These are phyloP conservation scores for Penicillium robsamsonii DNA, from an alignment of 495 filamentous ascomycete genomes.

Conservation along the genomic window DNA sequence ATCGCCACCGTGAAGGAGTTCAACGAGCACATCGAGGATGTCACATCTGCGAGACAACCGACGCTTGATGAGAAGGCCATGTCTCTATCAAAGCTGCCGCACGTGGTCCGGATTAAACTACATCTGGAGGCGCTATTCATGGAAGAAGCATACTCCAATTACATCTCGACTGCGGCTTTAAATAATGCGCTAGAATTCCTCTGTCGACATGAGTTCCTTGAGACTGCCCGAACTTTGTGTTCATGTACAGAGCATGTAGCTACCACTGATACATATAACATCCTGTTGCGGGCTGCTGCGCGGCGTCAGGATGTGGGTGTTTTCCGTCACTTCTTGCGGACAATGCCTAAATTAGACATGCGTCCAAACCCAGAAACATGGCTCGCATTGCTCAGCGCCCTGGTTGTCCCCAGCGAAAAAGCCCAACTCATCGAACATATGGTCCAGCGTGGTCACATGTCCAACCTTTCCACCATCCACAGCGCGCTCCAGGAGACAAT, in stretches of 20 bases:
- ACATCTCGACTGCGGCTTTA: conserved; percentile 41
- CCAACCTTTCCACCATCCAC: conserved; percentile 21
- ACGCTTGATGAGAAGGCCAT: background rate
- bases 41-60: conserved; percentile 16
- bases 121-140: conserved; percentile 28
- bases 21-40: conserved; percentile 34
- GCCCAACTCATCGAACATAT: conserved; percentile 34
- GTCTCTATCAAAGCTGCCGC: background rate
- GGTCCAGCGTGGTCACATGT: conserved; percentile 32
- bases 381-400: conserved; percentile 38
- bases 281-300: conserved; percentile 40
- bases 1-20: conserved; percentile 32
- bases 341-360: conserved; percentile 37
- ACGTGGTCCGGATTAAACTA: conserved; percentile 15
- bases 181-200: conserved; percentile 42
- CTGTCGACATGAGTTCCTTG: conserved; percentile 30
- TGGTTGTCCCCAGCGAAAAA: conserved; percentile 34
- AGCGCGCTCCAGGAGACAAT: conserved; percentile 32
- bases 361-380: conserved; percentile 45
- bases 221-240: conserved; percentile 31
- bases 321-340: conserved; percentile 32
- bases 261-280: conserved; percentile 45
- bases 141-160: conserved; percentile 18
- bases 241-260: conserved; percentile 32
- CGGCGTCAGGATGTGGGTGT: conserved; percentile 31